Evolutionary conservation across 2,329 filamentous ascomycete species (phyloP).

Genomic region (Calonectria naviculata): DNA sequence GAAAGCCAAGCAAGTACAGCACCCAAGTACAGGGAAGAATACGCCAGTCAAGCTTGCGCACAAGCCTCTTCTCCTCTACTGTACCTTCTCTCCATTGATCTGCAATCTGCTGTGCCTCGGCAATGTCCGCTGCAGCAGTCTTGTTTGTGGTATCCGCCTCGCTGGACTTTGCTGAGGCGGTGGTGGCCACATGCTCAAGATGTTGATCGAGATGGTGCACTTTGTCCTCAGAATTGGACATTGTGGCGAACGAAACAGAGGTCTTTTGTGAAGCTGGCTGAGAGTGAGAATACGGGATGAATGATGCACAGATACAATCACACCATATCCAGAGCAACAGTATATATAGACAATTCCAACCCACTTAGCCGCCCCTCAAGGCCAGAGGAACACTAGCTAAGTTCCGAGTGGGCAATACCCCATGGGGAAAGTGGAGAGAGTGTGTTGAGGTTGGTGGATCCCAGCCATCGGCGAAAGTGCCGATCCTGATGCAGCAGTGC

Average conservation of each 20-base stretch:
- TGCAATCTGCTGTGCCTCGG: neutral
- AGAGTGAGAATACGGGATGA: too few relatives aligned
- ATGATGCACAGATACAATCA: too few relatives aligned
- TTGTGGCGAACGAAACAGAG: neutral
- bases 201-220: neutral
- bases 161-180: neutral
- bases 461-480: neutral
- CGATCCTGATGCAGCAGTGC: neutral
- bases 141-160: neutral
- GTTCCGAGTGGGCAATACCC: neutral
- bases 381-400: neutral
- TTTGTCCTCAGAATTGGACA: neutral
- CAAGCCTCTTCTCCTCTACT: neutral
- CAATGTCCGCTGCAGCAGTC: neutral
- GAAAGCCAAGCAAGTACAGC: neutral
- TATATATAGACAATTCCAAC: neutral
- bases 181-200: neutral
- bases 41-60: neutral
- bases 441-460: neutral
- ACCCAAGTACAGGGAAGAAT: neutral
- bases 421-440: constrained; percentile 3
- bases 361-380: too few relatives aligned
- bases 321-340: neutral
- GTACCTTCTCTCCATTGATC: neutral
- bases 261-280: neutral